A percentile compares a stretch with the other conserved stretches of the same genome.
Conservation (phyloP, 1,139 yeast genomes). For the Candida pseudoviswanathii region DNA sequence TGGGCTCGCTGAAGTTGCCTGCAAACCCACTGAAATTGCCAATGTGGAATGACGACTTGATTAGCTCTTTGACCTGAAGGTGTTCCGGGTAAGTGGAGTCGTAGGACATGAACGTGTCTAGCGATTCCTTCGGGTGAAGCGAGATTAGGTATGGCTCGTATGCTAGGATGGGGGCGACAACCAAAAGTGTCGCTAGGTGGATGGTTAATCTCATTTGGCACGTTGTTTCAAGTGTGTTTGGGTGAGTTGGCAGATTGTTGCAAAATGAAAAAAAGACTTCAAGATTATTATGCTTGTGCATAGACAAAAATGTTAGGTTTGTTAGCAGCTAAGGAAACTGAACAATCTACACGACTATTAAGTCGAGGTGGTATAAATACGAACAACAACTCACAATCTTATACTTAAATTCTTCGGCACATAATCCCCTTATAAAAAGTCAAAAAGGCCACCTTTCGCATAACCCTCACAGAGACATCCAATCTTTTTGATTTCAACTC, state of each 20-base stretch:
- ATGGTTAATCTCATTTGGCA: background rate
- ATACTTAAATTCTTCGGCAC: too few relatives aligned
- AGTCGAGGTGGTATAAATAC: too few relatives aligned
- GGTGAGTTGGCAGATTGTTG: background rate
- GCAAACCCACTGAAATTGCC: constrained; percentile 67
- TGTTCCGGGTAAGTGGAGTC: constrained; percentile 35
- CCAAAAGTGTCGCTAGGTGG: background rate
- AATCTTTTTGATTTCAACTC: too few relatives aligned
- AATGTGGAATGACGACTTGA: constrained; percentile 50
- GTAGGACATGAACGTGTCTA: constrained; percentile 41
- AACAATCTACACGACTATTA: too few relatives aligned
- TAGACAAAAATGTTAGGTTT: background rate
- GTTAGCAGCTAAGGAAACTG: too few relatives aligned
- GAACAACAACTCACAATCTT: too few relatives aligned
- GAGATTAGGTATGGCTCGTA: constrained; percentile 24
- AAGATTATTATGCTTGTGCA: background rate
- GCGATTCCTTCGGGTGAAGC: constrained; percentile 27
- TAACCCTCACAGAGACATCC: too few relatives aligned
- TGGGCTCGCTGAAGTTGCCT: constrained; percentile 54
- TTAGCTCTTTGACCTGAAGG: constrained; percentile 42
- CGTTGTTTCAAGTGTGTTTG: background rate
- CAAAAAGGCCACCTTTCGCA: too few relatives aligned
- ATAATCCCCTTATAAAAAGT: too few relatives aligned
- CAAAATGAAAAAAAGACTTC: background rate
- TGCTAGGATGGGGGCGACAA: background rate